phyloP scores from a whole-genome alignment of 1,284 basidiomycete species.

The Heterobasidion irregulare region DNA sequence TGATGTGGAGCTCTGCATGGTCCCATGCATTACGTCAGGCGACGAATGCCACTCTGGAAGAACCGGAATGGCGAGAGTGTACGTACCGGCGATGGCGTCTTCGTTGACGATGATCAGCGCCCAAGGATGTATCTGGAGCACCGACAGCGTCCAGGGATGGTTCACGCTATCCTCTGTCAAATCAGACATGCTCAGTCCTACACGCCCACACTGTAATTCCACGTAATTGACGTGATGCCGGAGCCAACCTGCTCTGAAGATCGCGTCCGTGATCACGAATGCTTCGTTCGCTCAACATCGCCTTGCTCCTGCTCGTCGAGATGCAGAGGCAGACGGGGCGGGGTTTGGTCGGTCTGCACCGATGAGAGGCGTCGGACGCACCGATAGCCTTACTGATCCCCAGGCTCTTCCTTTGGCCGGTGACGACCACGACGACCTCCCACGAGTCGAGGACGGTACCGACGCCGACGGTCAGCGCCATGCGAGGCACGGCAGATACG shows the following conservation, averaged over 20 bases:
- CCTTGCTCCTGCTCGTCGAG: too few species aligned
- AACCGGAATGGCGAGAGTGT: too few species aligned
- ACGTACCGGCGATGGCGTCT: slow-evolving; percentile 51
- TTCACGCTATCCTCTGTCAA: slow-evolving; percentile 67
- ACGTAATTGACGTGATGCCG: too few species aligned
- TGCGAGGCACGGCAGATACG: slow-evolving; percentile 73
- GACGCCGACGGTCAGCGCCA: slow-evolving; percentile 89
- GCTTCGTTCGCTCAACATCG: too few species aligned
- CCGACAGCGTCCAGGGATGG: slow-evolving; percentile 87
- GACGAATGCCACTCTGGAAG: too few species aligned
- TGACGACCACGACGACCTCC: slow-evolving; percentile 83
- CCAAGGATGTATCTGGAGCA: slow-evolving; percentile 79
- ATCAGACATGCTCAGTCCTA: not conserved
- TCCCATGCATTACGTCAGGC: too few species aligned
- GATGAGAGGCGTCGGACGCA: not conserved
- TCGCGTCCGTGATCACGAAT: too few species aligned
- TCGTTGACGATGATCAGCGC: slow-evolving; percentile 82
- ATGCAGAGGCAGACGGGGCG: too few species aligned
- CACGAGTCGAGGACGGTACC: slow-evolving; percentile 77
- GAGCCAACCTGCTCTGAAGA: too few species aligned
- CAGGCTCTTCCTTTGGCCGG: slow-evolving; percentile 78
- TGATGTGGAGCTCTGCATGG: slow-evolving; percentile 61
- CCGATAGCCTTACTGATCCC: slow-evolving; percentile 81
- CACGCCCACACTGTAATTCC: too few species aligned
- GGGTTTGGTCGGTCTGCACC: too few species aligned